Percentiles rank a stretch among this genome's conserved stretches.
phyloP scores from a whole-genome alignment of 208 protist species.

The Herpetomonas tarakana region DNA sequence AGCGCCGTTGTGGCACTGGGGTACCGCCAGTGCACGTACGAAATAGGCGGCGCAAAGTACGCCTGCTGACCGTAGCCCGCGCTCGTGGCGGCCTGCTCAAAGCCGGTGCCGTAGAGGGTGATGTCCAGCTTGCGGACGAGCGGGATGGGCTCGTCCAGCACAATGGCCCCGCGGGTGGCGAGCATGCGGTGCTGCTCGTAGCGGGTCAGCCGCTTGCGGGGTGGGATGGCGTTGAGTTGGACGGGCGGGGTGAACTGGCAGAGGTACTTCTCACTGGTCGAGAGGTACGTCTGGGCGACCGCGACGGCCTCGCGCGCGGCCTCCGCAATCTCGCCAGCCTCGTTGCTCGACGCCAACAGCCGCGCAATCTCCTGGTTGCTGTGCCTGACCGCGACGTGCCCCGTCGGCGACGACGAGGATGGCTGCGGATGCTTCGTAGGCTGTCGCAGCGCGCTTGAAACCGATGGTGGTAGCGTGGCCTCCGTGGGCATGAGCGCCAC shows the following conservation, averaged over 20 bases:
- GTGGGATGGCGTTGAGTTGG: constrained; percentile 69
- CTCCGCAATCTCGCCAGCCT: constrained; percentile 35
- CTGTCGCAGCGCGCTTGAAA: constrained; percentile 37
- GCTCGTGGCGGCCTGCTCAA: not conserved
- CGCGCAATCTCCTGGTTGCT: constrained; percentile 35
- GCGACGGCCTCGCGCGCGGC: constrained; percentile 49
- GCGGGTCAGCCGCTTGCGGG: constrained; percentile 44
- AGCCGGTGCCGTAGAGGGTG: not conserved
- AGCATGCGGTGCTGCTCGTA: constrained; percentile 80
- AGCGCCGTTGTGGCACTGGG: constrained; percentile 14
- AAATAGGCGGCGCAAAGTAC: constrained; percentile 14
- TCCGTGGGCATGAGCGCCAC: constrained; percentile 83
- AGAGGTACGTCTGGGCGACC: constrained; percentile 35
- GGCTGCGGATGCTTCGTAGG: constrained; percentile 5
- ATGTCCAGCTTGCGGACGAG: constrained; percentile 25
- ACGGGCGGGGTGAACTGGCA: constrained; percentile 75
- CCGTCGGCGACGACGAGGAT: no score
- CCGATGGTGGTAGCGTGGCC: constrained; percentile 47
- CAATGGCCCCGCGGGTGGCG: constrained; percentile 31
- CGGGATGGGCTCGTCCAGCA: constrained; percentile 26
- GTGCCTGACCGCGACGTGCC: constrained; percentile 18
- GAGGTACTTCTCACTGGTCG: constrained; percentile 65
- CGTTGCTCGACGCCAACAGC: constrained; percentile 52
- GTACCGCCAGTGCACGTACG: constrained; percentile 30
- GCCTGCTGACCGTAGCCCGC: constrained; percentile 16